A percentile compares a stretch with the other conserved stretches of the same genome.
phyloP scores from a whole-genome alignment of 2,329 filamentous ascomycete genomes.

The Colletotrichum tropicale region DNA sequence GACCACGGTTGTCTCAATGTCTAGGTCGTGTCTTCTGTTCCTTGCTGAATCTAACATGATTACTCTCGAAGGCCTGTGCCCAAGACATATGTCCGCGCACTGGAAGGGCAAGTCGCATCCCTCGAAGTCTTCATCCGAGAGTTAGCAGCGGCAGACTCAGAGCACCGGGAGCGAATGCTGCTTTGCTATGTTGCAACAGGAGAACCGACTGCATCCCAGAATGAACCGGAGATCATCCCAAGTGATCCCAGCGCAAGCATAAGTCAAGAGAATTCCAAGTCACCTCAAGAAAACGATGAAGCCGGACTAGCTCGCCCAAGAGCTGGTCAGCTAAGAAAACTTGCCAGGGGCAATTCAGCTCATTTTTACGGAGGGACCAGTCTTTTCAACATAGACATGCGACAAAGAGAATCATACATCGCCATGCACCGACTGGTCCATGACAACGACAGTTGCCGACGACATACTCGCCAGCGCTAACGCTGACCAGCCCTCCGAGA shows the following conservation, averaged over 20 bases:
- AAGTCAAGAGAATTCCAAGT: not conserved
- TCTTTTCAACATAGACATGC: constrained; percentile 36
- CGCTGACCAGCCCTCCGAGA: not conserved
- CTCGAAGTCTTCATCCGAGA: constrained; percentile 49
- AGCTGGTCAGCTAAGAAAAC: constrained; percentile 41
- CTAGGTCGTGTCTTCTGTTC: not conserved
- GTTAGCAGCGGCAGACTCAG: constrained; percentile 42
- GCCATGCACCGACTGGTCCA: not conserved
- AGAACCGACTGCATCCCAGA: not conserved
- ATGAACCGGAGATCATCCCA: not conserved
- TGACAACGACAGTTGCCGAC: not conserved
- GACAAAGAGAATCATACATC: not conserved
- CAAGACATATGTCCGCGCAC: constrained; percentile 49
- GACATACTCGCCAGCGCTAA: not conserved
- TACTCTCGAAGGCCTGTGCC: constrained; percentile 42
- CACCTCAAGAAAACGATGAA: not conserved
- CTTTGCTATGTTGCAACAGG: not conserved
- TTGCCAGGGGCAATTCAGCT: constrained; percentile 39
- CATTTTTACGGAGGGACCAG: constrained; percentile 56
- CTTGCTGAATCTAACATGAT: not conserved
- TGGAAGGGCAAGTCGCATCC: constrained; percentile 50
- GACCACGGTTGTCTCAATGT: not conserved
- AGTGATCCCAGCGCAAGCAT: not conserved
- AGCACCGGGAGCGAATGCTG: not conserved
- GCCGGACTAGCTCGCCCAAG: constrained; percentile 2